A percentile compares a stretch with the other conserved stretches of the same genome.
Evolutionary conservation across 257 asterid genomes (phyloP).

Genomic region (Verbena officinalis): DNA sequence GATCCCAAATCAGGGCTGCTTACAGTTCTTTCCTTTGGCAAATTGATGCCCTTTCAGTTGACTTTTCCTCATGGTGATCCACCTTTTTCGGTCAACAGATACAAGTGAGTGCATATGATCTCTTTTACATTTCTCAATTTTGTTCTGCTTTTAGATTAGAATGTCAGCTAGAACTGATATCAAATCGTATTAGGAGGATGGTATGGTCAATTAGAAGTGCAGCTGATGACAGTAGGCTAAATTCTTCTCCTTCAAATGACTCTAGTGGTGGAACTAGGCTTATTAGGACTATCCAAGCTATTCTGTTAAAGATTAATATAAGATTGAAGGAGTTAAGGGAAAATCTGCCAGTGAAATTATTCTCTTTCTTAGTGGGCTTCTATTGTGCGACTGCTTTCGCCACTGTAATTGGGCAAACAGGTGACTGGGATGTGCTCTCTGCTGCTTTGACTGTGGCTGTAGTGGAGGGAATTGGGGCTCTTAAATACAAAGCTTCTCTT

Average conservation of each 20-base stretch:
- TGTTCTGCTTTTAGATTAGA: neutral
- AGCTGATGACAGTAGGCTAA: constrained; percentile 57
- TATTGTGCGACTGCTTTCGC: constrained; percentile 94
- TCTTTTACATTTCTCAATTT: neutral
- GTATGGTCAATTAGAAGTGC: constrained; percentile 65
- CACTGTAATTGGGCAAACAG: constrained; percentile 95
- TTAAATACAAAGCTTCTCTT: constrained; percentile 70
- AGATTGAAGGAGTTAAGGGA: constrained; percentile 57
- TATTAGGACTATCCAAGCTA: constrained; percentile 56
- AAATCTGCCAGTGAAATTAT: constrained; percentile 69
- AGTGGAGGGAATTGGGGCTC: constrained; percentile 97
- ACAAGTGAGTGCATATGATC: constrained; percentile 30
- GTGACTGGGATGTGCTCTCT: constrained; percentile 96
- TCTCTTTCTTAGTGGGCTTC: constrained; percentile 84
- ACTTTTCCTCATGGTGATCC: constrained; percentile 19
- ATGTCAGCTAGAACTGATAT: constrained; percentile 13
- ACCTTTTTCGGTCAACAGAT: constrained; percentile 27
- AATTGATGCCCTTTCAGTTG: constrained; percentile 31
- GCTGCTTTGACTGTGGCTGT: constrained; percentile 87
- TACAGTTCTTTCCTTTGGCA: constrained; percentile 26
- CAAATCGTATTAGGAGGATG: constrained; percentile 47
- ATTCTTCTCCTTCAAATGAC: constrained; percentile 48
- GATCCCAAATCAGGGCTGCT: constrained; percentile 26
- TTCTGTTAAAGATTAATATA: constrained; percentile 49
- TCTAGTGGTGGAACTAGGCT: constrained; percentile 70